phyloP scores from a whole-genome alignment of 208 protist species.

The Porcisia hertigi region DNA sequence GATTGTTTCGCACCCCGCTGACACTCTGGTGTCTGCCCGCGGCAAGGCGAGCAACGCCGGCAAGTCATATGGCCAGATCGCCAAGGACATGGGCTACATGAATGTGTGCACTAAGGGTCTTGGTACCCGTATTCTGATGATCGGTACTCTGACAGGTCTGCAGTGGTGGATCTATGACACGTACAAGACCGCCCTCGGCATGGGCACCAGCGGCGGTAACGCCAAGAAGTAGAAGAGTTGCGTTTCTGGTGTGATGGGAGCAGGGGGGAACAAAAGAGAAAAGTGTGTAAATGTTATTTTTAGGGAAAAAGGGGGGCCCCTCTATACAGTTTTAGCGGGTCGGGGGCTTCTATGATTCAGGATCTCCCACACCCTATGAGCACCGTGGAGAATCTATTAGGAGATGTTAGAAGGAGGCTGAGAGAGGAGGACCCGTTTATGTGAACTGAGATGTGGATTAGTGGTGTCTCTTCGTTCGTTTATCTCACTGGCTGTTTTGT shows the following conservation, averaged over 20 bases:
- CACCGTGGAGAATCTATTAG: too few species aligned
- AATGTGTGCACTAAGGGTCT: slow-evolving; percentile 91
- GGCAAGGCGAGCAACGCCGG: slow-evolving; percentile 86
- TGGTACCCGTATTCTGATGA: slow-evolving; percentile 96
- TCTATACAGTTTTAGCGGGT: too few species aligned
- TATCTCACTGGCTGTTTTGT: not conserved
- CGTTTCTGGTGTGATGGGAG: too few species aligned
- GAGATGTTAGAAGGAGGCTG: too few species aligned
- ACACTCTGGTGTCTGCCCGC: slow-evolving; percentile 93
- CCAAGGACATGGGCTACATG: slow-evolving; percentile 82
- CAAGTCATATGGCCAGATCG: slow-evolving; percentile 81
- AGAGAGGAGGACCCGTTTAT: too few species aligned
- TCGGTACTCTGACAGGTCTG: slow-evolving; percentile 95
- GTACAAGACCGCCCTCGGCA: slow-evolving; percentile 66
- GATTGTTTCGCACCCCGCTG: slow-evolving; percentile 96
- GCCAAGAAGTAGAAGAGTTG: too few species aligned
- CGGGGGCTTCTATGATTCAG: too few species aligned
- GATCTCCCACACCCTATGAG: too few species aligned
- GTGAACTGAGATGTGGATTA: too few species aligned
- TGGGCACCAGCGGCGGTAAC: slow-evolving; percentile 48
- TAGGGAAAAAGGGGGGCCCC: too few species aligned
- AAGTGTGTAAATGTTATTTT: too few species aligned
- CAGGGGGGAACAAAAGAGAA: too few species aligned
- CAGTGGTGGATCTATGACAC: slow-evolving; percentile 96
- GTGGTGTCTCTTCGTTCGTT: not conserved